Base-by-base conservation (phyloP, 1,284 basidiomycete genomes). In the Neonothopanus nambi region DNA sequence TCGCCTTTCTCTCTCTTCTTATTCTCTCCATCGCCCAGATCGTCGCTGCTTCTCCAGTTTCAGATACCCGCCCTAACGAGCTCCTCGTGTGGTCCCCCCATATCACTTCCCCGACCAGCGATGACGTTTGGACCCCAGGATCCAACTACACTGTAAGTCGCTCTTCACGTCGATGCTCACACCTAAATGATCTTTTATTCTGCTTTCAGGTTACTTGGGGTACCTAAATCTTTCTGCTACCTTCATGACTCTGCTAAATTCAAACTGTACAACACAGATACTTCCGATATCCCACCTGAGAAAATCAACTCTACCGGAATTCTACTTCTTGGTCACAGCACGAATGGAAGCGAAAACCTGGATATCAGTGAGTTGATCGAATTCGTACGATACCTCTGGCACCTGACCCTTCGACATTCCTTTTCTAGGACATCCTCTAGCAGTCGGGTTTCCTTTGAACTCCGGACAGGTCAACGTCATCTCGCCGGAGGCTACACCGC, bases 321-420 rank as follows among this genome's bases (percentile, higher is more conserved):
- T 7, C n/a, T 52, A n/a, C 20, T 52, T 17, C 44, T 52, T 28
- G 51, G 43, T 18, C 51, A 45, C 24, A 13, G 13, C 13, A 50
- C 40, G 15, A 3, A 23, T 41, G 24, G 35, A 12, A 68, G 65
- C 40, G 78, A 80, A 64, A 65, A 80, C 63, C 60, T 81, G 56
- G 63, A 78, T 53, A 55, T 62, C 39, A 1, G 77, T 77, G 52
- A 56, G 78, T 67, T 20, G 6, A 30, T 11, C 11, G 6, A n/a
- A 11, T 39, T 33, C 9, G 13, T 11, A 33, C 30, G 30, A 33
- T 30, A 8, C 6, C 1, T 23, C 2, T 43, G 8, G 37, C 8
- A 18, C 13, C 15, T 20, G n/a, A 42, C 35, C 38, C 8, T 28
- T n/a, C 15, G n/a, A 21, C 23, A 26, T 15, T 37, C 18, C 40